Evolutionary conservation across 1,284 basidiomycete species (phyloP), one percentile per base, ranked within the genome.

Genomic region (Peniophora sp.): DNA sequence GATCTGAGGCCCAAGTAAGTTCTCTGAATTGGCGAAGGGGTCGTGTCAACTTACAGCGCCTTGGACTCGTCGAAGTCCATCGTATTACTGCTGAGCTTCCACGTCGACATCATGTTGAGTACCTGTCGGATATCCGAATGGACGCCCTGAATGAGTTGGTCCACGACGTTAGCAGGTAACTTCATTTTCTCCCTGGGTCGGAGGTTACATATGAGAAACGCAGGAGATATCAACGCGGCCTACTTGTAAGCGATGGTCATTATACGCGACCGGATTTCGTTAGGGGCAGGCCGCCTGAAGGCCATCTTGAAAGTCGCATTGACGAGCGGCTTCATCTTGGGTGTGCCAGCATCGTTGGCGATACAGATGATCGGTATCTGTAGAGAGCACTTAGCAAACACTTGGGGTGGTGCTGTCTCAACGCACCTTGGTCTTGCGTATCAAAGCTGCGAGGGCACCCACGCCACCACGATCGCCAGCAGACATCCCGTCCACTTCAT

Each of bases 401-500:
- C 16, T n/a, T 8, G 8, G 5, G 16, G 38, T 8, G 38, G 8
- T 16, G n/a, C 8, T 5, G 38, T 20, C n/a, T 20, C 5, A 16
- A n/a, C 27, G 2, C 49, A 88, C 92, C 72, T 88, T 92, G 12
- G 91, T 90, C 74, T 97, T 98, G 71, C 89, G 94, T 62, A 99
- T 97, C 52, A 99, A 65, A 0, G 84, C 81, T 54, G 94, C 94
- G 60, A 99, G 69, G 8, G 96, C 96, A 25, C 92, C 95, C 1
- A 98, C 89, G 55, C 96, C 96, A 19, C 97, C 96, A 48, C 96
- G 79, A 67, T 99, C 97, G 23, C 96, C 96, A 2, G 92, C 91
- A 5, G 93, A 97, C 94, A 99, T 99, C 8, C 97, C 96, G 60
- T 99, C 96, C 0, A 99, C 96, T 66, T 99, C 97, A 64, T 99